These are phyloP conservation scores for Psilocybe cyanescens DNA, from an alignment of 768 basidiomycete genomes.

Conservation along the genomic window DNA sequence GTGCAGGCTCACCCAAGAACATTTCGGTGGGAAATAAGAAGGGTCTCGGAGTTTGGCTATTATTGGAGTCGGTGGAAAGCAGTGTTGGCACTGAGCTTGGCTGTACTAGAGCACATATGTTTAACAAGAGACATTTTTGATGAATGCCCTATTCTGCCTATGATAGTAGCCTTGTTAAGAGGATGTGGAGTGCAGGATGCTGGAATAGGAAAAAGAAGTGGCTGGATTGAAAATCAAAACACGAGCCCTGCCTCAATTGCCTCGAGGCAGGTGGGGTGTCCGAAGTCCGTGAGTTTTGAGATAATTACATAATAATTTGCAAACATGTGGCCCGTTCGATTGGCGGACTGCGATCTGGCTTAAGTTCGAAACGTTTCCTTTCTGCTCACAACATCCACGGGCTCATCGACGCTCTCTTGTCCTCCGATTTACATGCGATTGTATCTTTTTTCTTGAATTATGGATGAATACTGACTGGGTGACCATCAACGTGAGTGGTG, in stretches of 20 bases:
- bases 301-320: constrained; percentile 7
- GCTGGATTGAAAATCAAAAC: not conserved
- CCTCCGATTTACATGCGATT: constrained; percentile 7
- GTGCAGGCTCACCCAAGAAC: not conserved
- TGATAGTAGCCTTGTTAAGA: too few species aligned
- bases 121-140: not conserved
- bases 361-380: constrained; percentile 1
- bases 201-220: constrained; percentile 2
- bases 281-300: constrained; percentile 11
- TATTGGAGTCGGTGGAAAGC: not conserved
- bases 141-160: too few species aligned
- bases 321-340: constrained; percentile 11
- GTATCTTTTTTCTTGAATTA: not conserved
- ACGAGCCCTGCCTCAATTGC: not conserved
- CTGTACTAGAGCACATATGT: not conserved
- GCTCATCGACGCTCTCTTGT: not conserved
- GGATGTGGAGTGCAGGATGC: too few species aligned
- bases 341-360: not conserved
- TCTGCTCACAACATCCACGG: not conserved
- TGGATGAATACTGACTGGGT: constrained; percentile 11
- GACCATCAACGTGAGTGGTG: constrained; percentile 9
- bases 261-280: constrained; percentile 12
- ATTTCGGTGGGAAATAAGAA: not conserved
- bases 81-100: not conserved
- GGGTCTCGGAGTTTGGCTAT: not conserved